phyloP scores from a whole-genome alignment of 1,284 basidiomycete species.

The Ustilago lituana region DNA sequence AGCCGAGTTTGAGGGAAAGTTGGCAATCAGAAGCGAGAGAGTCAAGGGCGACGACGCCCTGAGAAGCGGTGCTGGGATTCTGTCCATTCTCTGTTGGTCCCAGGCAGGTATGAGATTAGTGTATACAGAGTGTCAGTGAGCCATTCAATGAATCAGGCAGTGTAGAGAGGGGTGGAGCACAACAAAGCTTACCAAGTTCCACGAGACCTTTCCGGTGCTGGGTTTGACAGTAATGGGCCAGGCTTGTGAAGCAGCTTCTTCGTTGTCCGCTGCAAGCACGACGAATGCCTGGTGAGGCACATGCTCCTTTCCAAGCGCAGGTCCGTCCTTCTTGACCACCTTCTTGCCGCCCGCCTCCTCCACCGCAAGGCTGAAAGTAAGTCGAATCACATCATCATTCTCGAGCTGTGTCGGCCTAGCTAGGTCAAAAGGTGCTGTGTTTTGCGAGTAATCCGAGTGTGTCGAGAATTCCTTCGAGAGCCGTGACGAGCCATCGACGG shows the following conservation, averaged over 20 bases:
- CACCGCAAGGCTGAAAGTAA: conserved; percentile 41
- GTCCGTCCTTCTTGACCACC: conserved; percentile 21
- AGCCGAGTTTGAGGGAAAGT: conserved; percentile 37
- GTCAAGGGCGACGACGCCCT: conserved; percentile 23
- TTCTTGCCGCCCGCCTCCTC: conserved; percentile 19
- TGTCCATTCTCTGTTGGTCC: conserved; percentile 30
- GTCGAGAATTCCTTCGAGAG: conserved; percentile 42
- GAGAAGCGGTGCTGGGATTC: conserved; percentile 34
- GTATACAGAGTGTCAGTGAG: too few species aligned
- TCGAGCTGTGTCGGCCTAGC: conserved; percentile 35
- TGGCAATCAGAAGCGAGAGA: conserved; percentile 46
- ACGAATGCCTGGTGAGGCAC: conserved; percentile 50
- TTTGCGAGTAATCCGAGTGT: conserved; percentile 28
- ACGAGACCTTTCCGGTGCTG: conserved; percentile 42
- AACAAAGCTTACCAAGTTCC: conserved; percentile 41
- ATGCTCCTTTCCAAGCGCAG: conserved; percentile 36
- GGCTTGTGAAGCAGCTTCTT: conserved; percentile 14
- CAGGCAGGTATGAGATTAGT: neutral
- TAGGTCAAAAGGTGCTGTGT: conserved; percentile 32
- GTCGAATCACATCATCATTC: conserved; percentile 49
- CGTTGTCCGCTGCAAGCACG: conserved; percentile 31
- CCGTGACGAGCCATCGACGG: conserved; percentile 47
- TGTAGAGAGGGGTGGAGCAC: neutral
- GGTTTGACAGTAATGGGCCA: conserved; percentile 49
- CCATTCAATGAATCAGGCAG: too few species aligned